phyloP scores from a whole-genome alignment of 345 rosid species.

The Eucalyptus tenuipes region DNA sequence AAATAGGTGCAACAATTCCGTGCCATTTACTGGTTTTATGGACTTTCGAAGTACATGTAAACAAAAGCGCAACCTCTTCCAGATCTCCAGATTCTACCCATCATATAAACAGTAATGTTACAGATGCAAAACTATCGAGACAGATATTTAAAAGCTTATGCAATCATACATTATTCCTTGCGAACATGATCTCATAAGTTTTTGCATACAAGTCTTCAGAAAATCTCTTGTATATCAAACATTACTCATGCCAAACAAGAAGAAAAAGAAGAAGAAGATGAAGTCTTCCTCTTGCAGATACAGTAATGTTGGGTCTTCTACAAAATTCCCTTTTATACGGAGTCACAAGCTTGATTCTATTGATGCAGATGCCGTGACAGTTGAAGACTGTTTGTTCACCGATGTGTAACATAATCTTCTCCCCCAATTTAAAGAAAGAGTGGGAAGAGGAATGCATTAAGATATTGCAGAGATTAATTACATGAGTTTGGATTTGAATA shows the following conservation, averaged over 20 bases:
- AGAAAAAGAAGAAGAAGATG: too few species aligned
- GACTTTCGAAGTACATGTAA: background rate
- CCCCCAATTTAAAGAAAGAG: background rate
- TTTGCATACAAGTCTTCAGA: background rate
- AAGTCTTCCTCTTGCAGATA: background rate
- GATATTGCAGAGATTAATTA: background rate
- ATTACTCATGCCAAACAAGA: background rate
- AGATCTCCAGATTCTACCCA: background rate
- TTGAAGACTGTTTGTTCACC: background rate
- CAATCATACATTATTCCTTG: background rate
- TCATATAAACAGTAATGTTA: background rate
- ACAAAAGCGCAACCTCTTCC: background rate
- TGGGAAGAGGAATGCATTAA: background rate
- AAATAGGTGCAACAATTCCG: background rate
- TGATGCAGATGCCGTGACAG: background rate
- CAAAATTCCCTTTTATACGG: background rate
- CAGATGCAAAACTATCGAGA: background rate
- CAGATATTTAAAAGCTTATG: background rate
- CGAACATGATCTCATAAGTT: background rate
- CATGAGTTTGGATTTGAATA: background rate
- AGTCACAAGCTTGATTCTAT: background rate
- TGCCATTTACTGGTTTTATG: background rate
- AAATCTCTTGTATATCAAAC: background rate
- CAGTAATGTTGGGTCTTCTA: background rate
- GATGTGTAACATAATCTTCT: background rate